phyloP scores from a whole-genome alignment of 495 filamentous ascomycete genomes.

The Aspergillus bridgeri region DNA sequence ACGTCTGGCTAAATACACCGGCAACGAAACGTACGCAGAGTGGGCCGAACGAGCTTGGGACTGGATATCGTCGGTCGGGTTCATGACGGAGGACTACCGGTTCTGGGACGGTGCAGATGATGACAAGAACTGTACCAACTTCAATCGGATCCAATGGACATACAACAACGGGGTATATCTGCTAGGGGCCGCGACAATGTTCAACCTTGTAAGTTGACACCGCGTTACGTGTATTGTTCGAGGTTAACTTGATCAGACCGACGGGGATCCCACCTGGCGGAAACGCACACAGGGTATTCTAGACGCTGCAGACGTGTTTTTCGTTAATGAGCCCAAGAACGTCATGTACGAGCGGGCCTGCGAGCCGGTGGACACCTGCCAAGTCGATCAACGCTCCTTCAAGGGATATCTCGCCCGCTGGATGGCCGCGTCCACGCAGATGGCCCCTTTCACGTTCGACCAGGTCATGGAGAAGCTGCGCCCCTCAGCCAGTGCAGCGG shows the following conservation, averaged over 20 bases:
- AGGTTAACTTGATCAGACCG: constrained; percentile 15
- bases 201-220: constrained; percentile 29
- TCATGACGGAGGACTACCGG: constrained; percentile 58
- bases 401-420: constrained; percentile 84
- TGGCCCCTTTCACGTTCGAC: constrained; percentile 64
- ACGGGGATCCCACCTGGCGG: constrained; percentile 51
- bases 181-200: constrained; percentile 40
- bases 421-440: constrained; percentile 66
- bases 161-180: constrained; percentile 38
- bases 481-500: constrained; percentile 65
- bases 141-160: constrained; percentile 38
- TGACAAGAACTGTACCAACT: constrained; percentile 36
- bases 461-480: constrained; percentile 63
- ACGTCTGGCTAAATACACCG: constrained; percentile 70
- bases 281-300: constrained; percentile 57
- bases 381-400: constrained; percentile 77
- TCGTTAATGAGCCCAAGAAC: constrained; percentile 39
- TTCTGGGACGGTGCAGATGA: constrained; percentile 65
- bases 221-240: background rate
- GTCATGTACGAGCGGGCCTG: constrained; percentile 68
- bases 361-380: constrained; percentile 56
- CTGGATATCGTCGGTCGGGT: constrained; percentile 61
- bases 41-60: constrained; percentile 74
- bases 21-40: constrained; percentile 72
- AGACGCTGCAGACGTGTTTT: constrained; percentile 52